phyloP scores from a whole-genome alignment of 805 yeast genomes.

The Blastobotrys attinorum region DNA sequence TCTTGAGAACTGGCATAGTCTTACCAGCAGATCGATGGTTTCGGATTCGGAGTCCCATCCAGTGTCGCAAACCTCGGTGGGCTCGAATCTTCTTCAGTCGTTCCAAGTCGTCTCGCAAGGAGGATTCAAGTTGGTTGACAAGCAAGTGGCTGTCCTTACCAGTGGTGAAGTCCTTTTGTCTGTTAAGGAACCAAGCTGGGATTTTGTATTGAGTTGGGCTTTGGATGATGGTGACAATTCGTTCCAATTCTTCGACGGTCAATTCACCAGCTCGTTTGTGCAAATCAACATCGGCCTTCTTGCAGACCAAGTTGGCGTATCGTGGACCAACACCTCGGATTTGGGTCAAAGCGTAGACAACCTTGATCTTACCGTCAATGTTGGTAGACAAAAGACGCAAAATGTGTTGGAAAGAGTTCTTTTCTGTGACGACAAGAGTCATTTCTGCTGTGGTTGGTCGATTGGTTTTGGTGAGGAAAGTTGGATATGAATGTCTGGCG shows the following conservation, averaged over 20 bases:
- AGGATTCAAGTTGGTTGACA: conserved; percentile 98
- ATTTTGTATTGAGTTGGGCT: conserved; percentile 99
- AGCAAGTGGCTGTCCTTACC: conserved; percentile 99
- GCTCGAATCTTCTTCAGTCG: conserved; percentile 99
- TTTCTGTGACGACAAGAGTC: conserved; percentile 98
- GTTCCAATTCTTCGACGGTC: conserved; percentile 99
- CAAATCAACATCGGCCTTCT: conserved; percentile 99
- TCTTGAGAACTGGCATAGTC: conserved; percentile 73
- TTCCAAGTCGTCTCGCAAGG: conserved; percentile 99
- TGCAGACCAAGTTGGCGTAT: conserved; percentile 99
- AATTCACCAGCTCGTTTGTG: conserved; percentile 99
- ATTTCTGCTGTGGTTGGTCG: conserved; percentile 37
- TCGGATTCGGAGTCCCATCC: conserved; percentile 99
- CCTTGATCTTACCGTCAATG: conserved; percentile 99
- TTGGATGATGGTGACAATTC: conserved; percentile 99
- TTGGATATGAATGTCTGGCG: no score
- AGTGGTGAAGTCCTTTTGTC: conserved; percentile 97
- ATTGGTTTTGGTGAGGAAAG: neutral
- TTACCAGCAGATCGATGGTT: conserved; percentile 99
- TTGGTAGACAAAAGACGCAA: conserved; percentile 99
- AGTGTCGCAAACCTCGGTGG: conserved; percentile 99
- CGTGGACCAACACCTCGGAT: conserved; percentile 99
- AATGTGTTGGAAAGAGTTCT: conserved; percentile 99
- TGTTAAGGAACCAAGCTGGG: conserved; percentile 99
- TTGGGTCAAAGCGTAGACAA: conserved; percentile 99